Evolutionary conservation across 768 basidiomycete species (phyloP), one percentile per base, ranked within the genome.

Genomic region (Pleurotus platypus): DNA sequence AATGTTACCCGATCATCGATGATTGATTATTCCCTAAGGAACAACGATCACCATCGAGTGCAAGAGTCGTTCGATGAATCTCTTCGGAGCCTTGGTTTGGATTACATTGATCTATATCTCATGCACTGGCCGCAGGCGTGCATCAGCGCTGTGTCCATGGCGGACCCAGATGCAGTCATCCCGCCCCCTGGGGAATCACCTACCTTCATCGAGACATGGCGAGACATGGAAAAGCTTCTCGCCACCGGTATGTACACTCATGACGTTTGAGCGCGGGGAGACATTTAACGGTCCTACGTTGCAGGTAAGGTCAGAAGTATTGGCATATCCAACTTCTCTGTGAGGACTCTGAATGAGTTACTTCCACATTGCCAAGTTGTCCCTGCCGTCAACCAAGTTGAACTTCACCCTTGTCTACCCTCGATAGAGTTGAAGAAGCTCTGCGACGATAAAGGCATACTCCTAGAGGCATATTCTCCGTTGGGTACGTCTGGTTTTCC

Each of bases 291-390:
- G 11, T 35, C 30, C 3, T 13, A 3, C 2, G 16, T 26, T n/a
- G 13, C n/a, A 51, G 49, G 49, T 5, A 51, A 86, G 82, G 87
- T 87, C 66, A 79, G 75, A 66, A 77, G 81, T 1, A 74, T 78
- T 61, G 82, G 82, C 9, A 78, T 85, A 20, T 78, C 78, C 50
- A 83, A 83, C 66, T 81, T 80, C 63, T 74, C 73, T 18, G 69
- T 78, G 58, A 74, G 74, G 59, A 72, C 68, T 9, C 67, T 74
- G 30, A 64, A 60, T 40, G 61, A 68, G 37, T 69, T 82, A 12
- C 63, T 78, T 4, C 64, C 70, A 49, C 67, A 68, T 3, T 71
- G 70, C 49, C 72, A 64, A 50, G 63, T 81, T 46, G 64, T 77
- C 2, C 82, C 82, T 2, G 77, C 74, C 8, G 46, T 42, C 73